A percentile compares a stretch with the other conserved stretches of the same genome.
Conservation (phyloP, 2,329 filamentous ascomycete species). For the Ascochyta pisi region DNA sequence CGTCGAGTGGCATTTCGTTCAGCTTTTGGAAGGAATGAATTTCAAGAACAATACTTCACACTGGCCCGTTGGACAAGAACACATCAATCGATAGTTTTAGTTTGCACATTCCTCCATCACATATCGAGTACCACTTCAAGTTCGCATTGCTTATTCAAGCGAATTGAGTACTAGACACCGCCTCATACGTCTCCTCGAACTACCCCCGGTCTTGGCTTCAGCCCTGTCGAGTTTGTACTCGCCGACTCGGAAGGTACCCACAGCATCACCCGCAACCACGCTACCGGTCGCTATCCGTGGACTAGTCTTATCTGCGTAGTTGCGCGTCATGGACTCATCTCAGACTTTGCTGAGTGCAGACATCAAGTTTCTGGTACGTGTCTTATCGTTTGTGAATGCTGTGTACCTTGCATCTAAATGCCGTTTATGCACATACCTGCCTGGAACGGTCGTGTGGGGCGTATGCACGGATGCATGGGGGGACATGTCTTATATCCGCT, state of each 20-base stretch:
- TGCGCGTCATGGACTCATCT: conserved; percentile 53
- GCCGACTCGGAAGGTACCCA: conserved; percentile 32
- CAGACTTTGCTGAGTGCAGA: conserved; percentile 56
- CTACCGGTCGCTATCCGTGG: conserved; percentile 34
- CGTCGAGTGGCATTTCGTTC: not conserved
- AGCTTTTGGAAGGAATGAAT: conserved; percentile 46
- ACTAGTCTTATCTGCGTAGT: conserved; percentile 42
- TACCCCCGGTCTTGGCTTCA: conserved; percentile 32
- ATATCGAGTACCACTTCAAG: conserved; percentile 11
- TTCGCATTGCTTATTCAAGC: conserved; percentile 37
- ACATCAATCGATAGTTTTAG: conserved; percentile 49
- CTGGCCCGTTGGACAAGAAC: conserved; percentile 56
- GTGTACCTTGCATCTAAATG: conserved; percentile 25
- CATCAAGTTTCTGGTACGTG: conserved; percentile 57
- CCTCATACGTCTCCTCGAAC: conserved; percentile 34
- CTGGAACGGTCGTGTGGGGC: conserved; percentile 34
- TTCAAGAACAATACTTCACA: conserved; percentile 50
- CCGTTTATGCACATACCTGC: conserved; percentile 29
- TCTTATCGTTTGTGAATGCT: conserved; percentile 28
- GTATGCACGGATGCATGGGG: conserved; percentile 37
- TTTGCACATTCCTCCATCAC: not conserved
- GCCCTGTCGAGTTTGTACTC: conserved; percentile 34
- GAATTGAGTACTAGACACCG: conserved; percentile 31
- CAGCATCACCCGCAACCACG: conserved; percentile 40
- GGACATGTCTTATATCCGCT: conserved; percentile 38